These are phyloP conservation scores for Centrapalus pauciflorus DNA, from an alignment of 129 eudicot genomes.

Conservation along the genomic window DNA sequence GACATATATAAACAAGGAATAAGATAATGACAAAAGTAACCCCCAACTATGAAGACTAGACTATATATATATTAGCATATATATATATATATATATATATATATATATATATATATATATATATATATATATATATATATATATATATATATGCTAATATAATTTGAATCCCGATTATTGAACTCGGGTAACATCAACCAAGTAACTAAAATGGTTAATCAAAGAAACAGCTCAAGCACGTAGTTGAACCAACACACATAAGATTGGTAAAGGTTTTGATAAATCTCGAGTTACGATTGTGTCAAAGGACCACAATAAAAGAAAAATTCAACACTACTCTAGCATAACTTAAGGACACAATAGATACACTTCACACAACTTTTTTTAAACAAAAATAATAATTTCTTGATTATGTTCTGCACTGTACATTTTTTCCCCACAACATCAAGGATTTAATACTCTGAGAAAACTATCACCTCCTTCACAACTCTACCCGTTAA, in stretches of 20 bases:
- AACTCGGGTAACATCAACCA: too few relatives aligned
- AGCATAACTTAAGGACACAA: constrained; percentile 6
- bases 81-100: too few relatives aligned
- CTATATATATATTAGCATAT: too few relatives aligned
- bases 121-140: too few relatives aligned
- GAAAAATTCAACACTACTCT: constrained; percentile 11
- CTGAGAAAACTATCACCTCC: constrained; percentile 17
- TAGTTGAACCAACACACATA: constrained; percentile 2
- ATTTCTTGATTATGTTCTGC: constrained; percentile 15
- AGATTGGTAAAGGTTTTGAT: neutral
- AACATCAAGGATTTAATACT: constrained; percentile 14
- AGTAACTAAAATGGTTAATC: too few relatives aligned
- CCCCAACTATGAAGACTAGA: too few relatives aligned
- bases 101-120: too few relatives aligned
- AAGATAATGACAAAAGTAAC: too few relatives aligned
- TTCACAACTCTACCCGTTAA: constrained; percentile 11
- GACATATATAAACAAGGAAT: too few relatives aligned
- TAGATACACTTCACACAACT: constrained; percentile 17
- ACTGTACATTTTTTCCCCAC: constrained; percentile 21
- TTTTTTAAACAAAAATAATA: constrained; percentile 3
- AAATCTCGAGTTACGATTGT: neutral
- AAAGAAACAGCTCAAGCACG: too few relatives aligned
- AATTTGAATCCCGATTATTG: too few relatives aligned
- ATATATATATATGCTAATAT: too few relatives aligned
- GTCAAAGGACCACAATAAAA: constrained; percentile 4